These are phyloP conservation scores for Coix lacrymajobi DNA, from an alignment of 176 grass and related monocot genomes.

Conservation along the genomic window DNA sequence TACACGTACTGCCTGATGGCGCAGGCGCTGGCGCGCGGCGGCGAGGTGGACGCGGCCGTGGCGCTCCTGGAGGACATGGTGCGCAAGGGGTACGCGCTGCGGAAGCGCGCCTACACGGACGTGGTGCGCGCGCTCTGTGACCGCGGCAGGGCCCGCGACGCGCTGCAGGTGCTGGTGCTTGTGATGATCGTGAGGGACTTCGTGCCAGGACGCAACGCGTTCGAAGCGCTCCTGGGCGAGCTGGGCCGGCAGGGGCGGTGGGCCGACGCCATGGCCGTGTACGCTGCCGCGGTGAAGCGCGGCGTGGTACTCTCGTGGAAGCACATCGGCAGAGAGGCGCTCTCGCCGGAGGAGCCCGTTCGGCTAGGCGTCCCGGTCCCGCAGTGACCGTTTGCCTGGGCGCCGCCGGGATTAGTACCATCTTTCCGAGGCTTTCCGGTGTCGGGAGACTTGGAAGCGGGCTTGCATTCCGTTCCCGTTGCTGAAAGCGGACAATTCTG, in stretches of 20 bases:
- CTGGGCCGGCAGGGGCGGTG: slow-evolving; percentile 48
- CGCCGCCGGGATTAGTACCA: neutral
- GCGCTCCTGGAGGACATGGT: slow-evolving; percentile 63
- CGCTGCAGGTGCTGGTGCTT: slow-evolving; percentile 47
- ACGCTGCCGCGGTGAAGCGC: slow-evolving; percentile 78
- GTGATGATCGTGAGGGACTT: slow-evolving; percentile 63
- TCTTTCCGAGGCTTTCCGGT: neutral
- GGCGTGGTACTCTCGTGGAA: slow-evolving; percentile 45
- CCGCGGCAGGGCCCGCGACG: slow-evolving; percentile 55
- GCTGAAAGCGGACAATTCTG: no score
- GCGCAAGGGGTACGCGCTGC: slow-evolving; percentile 52
- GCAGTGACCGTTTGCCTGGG: neutral
- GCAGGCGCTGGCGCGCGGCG: slow-evolving; percentile 78
- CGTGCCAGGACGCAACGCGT: slow-evolving; percentile 65
- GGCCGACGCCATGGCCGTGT: slow-evolving; percentile 62
- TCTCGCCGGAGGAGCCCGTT: neutral
- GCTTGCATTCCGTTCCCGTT: neutral
- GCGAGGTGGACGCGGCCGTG: slow-evolving; percentile 64
- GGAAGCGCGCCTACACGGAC: slow-evolving; percentile 78
- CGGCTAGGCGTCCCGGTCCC: slow-evolving; percentile 22
- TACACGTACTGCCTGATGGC: slow-evolving; percentile 89
- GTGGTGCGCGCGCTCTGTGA: slow-evolving; percentile 69
- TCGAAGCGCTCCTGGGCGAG: slow-evolving; percentile 67
- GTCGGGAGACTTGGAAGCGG: neutral
- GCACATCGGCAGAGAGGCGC: slow-evolving; percentile 21